A percentile compares a stretch with the other conserved stretches of the same genome.
Evolutionary conservation across 225 moss, liverwort and hornwort genomes (phyloP).

Genomic region (Thuidium tamariscinum): DNA sequence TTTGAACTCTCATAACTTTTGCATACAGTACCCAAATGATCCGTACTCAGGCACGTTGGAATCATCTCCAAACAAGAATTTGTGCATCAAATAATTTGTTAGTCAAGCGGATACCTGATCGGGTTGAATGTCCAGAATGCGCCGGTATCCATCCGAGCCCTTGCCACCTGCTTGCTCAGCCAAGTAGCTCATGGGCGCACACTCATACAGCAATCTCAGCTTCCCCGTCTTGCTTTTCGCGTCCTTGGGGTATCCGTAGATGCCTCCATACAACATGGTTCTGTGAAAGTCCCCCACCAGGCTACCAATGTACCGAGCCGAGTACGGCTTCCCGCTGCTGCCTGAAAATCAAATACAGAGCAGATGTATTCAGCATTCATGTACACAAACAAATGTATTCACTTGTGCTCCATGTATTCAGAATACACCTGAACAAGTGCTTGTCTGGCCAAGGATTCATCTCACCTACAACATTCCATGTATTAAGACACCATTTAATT

Average conservation of each 20-base stretch:
- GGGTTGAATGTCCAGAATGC: conserved; percentile 67
- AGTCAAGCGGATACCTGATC: conserved; percentile 29
- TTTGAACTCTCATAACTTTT: background rate
- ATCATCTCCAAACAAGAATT: background rate
- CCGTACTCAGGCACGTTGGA: background rate
- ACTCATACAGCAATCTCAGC: conserved; percentile 65
- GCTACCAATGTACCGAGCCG: conserved; percentile 75
- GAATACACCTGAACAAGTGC: background rate
- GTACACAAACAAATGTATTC: background rate
- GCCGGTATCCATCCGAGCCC: conserved; percentile 64
- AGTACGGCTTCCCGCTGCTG: conserved; percentile 62
- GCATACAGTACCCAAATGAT: background rate
- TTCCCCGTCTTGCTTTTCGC: conserved; percentile 61
- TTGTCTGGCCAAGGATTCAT: background rate
- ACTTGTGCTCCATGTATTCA: background rate
- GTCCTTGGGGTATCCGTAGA: conserved; percentile 73
- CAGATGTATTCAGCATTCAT: background rate
- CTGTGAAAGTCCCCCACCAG: conserved; percentile 84
- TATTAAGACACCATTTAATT: background rate
- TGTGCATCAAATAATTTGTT: background rate
- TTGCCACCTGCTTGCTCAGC: conserved; percentile 85
- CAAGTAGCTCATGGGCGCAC: conserved; percentile 86
- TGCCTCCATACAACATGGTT: conserved; percentile 81
- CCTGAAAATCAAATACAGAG: background rate
- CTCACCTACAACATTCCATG: background rate